Evolutionary conservation across 495 filamentous ascomycete species (phyloP).

Genomic region (Hypoxylon subgilvum): DNA sequence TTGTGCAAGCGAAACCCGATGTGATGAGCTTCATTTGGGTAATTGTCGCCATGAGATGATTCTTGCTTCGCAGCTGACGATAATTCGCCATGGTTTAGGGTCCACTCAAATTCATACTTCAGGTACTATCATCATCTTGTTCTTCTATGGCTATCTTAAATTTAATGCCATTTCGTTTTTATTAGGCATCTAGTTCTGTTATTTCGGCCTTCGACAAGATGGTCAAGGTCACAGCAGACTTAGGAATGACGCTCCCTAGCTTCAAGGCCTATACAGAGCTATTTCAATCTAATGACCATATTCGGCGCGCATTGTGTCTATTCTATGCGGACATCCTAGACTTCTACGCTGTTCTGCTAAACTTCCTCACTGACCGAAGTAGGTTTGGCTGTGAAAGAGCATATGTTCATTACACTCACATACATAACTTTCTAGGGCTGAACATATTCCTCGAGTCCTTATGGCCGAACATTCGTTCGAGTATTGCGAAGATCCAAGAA

Average conservation of each 20-base stretch:
- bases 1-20: slow-evolving; percentile 19
- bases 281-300: slow-evolving; percentile 12
- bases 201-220: slow-evolving; percentile 23
- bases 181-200: slow-evolving; percentile 15
- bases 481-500: slow-evolving; percentile 14
- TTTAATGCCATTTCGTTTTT: neutral
- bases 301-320: slow-evolving; percentile 19
- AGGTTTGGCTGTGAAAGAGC: neutral
- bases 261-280: slow-evolving; percentile 22
- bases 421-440: neutral
- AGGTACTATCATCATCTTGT: neutral
- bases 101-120: slow-evolving; percentile 24
- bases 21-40: slow-evolving; percentile 25
- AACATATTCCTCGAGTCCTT: slow-evolving; percentile 20
- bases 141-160: neutral
- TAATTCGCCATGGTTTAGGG: neutral
- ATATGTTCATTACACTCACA: slow-evolving; percentile 2
- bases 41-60: neutral
- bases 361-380: slow-evolving; percentile 21
- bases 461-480: slow-evolving; percentile 26
- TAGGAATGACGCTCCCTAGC: slow-evolving; percentile 19
- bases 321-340: slow-evolving; percentile 24
- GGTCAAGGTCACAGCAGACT: slow-evolving; percentile 16
- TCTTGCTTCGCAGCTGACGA: neutral
- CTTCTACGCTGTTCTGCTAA: slow-evolving; percentile 19